Base-by-base conservation (phyloP, 805 yeast species). In the Myxozyma udenii region DNA sequence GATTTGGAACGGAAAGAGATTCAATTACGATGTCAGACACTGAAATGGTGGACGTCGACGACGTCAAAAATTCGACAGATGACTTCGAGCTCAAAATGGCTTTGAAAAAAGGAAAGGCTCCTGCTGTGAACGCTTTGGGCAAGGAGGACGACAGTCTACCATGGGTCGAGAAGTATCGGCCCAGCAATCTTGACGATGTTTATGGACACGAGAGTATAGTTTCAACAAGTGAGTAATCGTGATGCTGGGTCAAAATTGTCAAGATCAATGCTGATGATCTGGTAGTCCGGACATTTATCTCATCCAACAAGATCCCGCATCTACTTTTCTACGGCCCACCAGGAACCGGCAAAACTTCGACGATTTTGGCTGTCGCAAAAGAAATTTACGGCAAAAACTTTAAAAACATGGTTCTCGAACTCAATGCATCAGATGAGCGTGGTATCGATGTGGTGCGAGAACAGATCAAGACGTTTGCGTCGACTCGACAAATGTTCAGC, bases 391-490 rank as follows among this genome's bases (percentile, higher is more conserved):
- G 98, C 2, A 79, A 81, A 58, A 75, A 78, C 55, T 87, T 86
- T 66, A 80, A 77, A 62, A 86, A 88, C 64, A 58, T 90, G 90
- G 97, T 93, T 1, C 72, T 93, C 49, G 98, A 93, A 66, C 76
- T 93, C 68, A 93, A 93, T 70, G 98, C 98, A 3, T 84, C 95
- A 3, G 98, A 93, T 68, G 98, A 93, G 68, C 80, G 98, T 71
- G 98, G 98, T 60, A 93, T 93, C 61, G 95, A 88, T 62, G 97
- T 93, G 41, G 98, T 93, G n/a, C 79, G 99, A 58, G 93, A 93
- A 64, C 96, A 89, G 70, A 89, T 93, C 73, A 93, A 93, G 75
- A 89, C 85, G 62, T 93, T 93, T 72, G 98, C 98, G 9, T 81
- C 91, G 26, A 93, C 98, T 1, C 82, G 88, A 76, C 98, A 93